Base-by-base conservation (phyloP, 1,284 basidiomycete species). In the Rhodotorula glutinis region DNA sequence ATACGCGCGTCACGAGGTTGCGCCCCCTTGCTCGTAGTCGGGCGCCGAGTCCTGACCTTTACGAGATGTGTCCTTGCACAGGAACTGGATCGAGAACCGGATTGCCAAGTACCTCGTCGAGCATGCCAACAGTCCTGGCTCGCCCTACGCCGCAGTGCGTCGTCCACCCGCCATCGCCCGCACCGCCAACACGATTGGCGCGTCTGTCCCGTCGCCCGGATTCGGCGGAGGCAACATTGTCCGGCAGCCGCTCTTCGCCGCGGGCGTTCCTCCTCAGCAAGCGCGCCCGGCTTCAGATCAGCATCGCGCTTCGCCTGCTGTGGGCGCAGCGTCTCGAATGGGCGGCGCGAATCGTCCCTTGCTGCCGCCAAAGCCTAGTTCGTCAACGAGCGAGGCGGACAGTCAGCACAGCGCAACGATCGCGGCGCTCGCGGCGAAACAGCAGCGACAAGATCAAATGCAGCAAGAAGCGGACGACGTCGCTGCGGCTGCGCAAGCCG, bases 321-420 rank as follows among this genome's bases (percentile, higher is more conserved):
- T 49, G 19, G 29, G 13, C 21, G 47, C 47, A 29, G 43, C 49
- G 16, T 38, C 55, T 3, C 29, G 41, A 3, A 13, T 60, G 41
- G 40, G 41, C 41, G 52, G 21, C 43, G 43, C 9, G 43, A 44
- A 44, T 16, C 17, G 43, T 4, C 11, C 11, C 11, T 11, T 38
- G 11, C 33, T 11, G 11, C 33, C 33, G 11, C 33, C 33, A 11
- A 60, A 46, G 46, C 44, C 61, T 8, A 62, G 61, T 43, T 51
- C 46, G 11, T 41, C 54, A 2, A 57, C 57, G 49, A 67, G 62
- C 49, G 66, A 54, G 1, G 53, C 62, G 16, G 66, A 55, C 8
- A 57, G 53, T 29, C 57, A 63, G 46, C 11, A 57, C 19, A 67
- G 66, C 49, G 66, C 66, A 43, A 67, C 62, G 41, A 33, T 67